Conservation (phyloP, 495 filamentous ascomycete species). For the Tuber microsphaerosporum region DNA sequence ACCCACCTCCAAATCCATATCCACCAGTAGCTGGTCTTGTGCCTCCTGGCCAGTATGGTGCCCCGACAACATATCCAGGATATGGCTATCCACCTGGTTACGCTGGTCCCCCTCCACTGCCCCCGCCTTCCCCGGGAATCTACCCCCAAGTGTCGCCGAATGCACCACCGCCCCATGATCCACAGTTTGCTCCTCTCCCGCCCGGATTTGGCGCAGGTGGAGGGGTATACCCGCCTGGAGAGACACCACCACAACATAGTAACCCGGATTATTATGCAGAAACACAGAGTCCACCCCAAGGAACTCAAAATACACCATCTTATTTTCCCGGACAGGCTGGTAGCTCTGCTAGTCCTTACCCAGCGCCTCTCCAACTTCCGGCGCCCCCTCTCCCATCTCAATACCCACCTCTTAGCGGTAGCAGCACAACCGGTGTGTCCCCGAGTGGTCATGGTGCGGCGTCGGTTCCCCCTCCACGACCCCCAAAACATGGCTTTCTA, state of each 20-base stretch:
- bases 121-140: conserved; percentile 16
- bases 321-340: background rate
- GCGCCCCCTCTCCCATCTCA: conserved; percentile 21
- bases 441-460: background rate
- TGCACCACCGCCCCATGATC: conserved; percentile 27
- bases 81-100: conserved; percentile 27
- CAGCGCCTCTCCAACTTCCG: conserved; percentile 19
- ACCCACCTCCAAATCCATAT: conserved; percentile 21
- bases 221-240: conserved; percentile 34
- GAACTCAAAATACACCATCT: background rate
- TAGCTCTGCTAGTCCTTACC: conserved; percentile 17
- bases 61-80: conserved; percentile 13
- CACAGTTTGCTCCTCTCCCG: conserved; percentile 24
- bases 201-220: conserved; percentile 34
- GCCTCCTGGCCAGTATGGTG: conserved; percentile 19
- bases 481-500: conserved; percentile 10
- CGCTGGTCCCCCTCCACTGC: conserved; percentile 10
- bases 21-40: conserved; percentile 4
- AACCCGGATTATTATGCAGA: conserved; percentile 39
- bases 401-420: conserved; percentile 19
- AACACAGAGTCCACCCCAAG: background rate
- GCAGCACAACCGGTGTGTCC: conserved; percentile 9
- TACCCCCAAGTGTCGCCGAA: conserved; percentile 18
- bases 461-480: conserved; percentile 11
- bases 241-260: conserved; percentile 32